Evolutionary conservation across 2,329 filamentous ascomycete genomes (phyloP).

Genomic region (Beauveria australis): DNA sequence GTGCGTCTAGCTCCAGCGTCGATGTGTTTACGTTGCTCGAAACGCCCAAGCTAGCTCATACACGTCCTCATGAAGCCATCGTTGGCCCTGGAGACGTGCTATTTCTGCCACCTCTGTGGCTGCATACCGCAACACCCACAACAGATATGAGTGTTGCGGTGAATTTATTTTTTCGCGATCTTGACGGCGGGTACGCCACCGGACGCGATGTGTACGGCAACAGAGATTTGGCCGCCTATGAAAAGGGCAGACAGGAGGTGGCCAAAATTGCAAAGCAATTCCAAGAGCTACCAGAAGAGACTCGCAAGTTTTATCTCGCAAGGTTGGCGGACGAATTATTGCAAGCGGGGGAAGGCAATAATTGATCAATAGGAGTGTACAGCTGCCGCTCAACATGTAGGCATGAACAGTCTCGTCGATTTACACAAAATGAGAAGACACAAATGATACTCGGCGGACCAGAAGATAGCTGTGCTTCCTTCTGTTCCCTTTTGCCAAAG

Average conservation of each 20-base stretch:
- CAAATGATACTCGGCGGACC: background rate
- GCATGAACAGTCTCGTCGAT: background rate
- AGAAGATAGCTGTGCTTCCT: background rate
- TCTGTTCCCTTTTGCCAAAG: background rate
- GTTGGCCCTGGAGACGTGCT: conserved; percentile 67
- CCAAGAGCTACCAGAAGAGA: conserved; percentile 53
- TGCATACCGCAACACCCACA: conserved; percentile 62
- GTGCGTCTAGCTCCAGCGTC: conserved; percentile 70
- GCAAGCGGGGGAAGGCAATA: conserved; percentile 15
- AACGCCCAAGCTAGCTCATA: conserved; percentile 31
- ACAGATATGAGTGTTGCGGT: conserved; percentile 62
- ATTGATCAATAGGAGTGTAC: background rate
- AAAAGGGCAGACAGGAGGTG: conserved; percentile 68
- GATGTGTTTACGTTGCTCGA: conserved; percentile 55
- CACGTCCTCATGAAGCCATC: conserved; percentile 58
- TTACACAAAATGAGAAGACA: background rate
- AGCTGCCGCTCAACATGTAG: too few species aligned
- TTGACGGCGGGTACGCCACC: conserved; percentile 58
- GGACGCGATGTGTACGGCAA: conserved; percentile 86
- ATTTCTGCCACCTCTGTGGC: conserved; percentile 76
- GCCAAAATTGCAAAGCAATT: conserved; percentile 58
- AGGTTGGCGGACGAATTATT: conserved; percentile 62
- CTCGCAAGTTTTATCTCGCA: conserved; percentile 66
- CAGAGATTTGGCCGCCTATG: conserved; percentile 74
- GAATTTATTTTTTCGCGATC: conserved; percentile 80